phyloP scores from a whole-genome alignment of 1,139 yeast species.

The Hanseniaspora uvarum region DNA sequence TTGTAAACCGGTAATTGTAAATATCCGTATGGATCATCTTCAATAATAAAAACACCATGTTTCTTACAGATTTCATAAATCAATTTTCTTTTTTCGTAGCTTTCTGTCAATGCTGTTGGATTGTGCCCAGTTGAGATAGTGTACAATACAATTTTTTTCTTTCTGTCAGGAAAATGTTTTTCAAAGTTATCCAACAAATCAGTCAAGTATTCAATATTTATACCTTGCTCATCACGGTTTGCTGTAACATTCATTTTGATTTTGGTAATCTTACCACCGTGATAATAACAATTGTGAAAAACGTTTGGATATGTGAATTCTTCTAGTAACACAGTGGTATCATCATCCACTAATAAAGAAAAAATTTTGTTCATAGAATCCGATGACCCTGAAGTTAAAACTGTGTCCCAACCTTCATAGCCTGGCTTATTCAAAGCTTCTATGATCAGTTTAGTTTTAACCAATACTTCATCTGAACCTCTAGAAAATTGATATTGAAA shows the following conservation, averaged over 20 bases:
- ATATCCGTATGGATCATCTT: conserved; percentile 86
- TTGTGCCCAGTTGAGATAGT: conserved; percentile 80
- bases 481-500: conserved; percentile 41
- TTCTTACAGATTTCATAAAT: conserved; percentile 59
- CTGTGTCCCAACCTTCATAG: conserved; percentile 41
- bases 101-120: conserved; percentile 76
- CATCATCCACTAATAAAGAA: conserved; percentile 45
- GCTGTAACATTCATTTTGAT: conserved; percentile 37
- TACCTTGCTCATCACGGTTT: conserved; percentile 35
- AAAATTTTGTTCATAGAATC: conserved; percentile 54
- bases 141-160: conserved; percentile 50
- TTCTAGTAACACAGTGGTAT: conserved; percentile 50
- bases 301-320: conserved; percentile 55
- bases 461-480: conserved; percentile 38
- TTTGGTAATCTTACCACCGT: conserved; percentile 43
- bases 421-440: conserved; percentile 40
- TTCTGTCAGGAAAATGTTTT: conserved; percentile 28
- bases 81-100: conserved; percentile 49
- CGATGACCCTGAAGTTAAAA: conserved; percentile 52
- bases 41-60: conserved; percentile 66
- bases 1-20: conserved; percentile 39
- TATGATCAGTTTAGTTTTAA: conserved; percentile 39
- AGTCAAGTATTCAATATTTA: conserved; percentile 45
- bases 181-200: conserved; percentile 54
- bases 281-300: conserved; percentile 32